Evolutionary conservation across 768 basidiomycete genomes (phyloP), one percentile per base, ranked within the genome.

Genomic region (Hemileccinum rubropunctum): DNA sequence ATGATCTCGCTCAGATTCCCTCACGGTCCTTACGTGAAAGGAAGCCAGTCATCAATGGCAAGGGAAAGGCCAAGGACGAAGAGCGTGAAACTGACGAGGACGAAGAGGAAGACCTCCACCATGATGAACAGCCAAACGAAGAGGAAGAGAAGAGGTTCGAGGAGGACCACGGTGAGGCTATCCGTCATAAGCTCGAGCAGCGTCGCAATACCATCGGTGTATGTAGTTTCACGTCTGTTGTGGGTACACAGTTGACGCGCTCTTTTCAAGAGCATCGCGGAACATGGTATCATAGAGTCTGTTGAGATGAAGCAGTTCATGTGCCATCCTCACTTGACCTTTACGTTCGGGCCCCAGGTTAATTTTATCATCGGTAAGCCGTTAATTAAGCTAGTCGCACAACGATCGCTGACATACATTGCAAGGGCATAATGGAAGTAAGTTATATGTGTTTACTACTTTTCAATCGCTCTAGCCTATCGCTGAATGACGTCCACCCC

Each of bases 291-390:
- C 57, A 89, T 98, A 52, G 87, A 91, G 58, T 76, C 78, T 30
- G 80, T 97, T 37, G 87, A 93, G 62, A 83, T 92, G 81, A 78
- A 83, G 61, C 86, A 98, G 63, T 98, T 98, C 71, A 95, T 98
- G 94, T 97, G 94, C 68, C 95, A 98, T 71, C 79, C 83, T 65
- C 84, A 78, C 68, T 75, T 94, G 39, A 84, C 78, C 1, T 91
- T 97, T 69, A 77, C 79, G 2, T 92, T 98, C 55, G 92, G 93
- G 0, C 86, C 89, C 9, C 91, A 95, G 67, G 90, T 99, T 63
- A 99, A 98, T 71, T 98, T 98, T 63, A 90, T 99, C 58, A 95
- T 95, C 34, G 93, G 92, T 85, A 58, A 35, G 79, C 59, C 2
- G 6, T 14, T 18, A 18, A 18, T 42, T 48, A 18, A 21, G 41